A percentile compares a stretch with the other conserved stretches of the same genome.
phyloP scores from a whole-genome alignment of 1,139 yeast species.

The Kluyveromyces marxianus region DNA sequence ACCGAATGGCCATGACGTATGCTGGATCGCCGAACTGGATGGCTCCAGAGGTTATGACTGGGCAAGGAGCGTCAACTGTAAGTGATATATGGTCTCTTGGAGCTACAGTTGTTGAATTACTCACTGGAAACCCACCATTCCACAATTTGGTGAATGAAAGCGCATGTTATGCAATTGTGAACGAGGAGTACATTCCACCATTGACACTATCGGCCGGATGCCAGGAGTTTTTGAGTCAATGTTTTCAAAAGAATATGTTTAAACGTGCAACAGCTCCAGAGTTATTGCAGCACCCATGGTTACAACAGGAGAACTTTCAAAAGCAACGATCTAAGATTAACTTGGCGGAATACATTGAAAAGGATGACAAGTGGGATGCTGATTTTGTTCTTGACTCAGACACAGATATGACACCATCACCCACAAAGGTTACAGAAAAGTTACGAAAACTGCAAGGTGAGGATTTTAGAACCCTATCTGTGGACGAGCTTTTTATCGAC shows the following conservation, averaged over 20 bases:
- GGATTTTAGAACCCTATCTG: not conserved
- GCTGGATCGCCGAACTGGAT: slow-evolving; percentile 99
- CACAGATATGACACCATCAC: slow-evolving; percentile 12
- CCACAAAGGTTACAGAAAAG: slow-evolving; percentile 3
- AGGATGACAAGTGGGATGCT: slow-evolving; percentile 23
- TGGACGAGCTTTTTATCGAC: slow-evolving; percentile 4
- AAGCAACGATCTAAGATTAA: not conserved
- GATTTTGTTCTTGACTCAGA: slow-evolving; percentile 20
- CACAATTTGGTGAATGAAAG: slow-evolving; percentile 77
- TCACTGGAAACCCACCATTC: slow-evolving; percentile 86
- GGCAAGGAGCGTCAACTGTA: slow-evolving; percentile 81
- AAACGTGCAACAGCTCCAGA: slow-evolving; percentile 26
- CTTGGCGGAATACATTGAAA: slow-evolving; percentile 1
- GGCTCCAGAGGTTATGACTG: slow-evolving; percentile 96
- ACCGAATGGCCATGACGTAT: slow-evolving; percentile 68
- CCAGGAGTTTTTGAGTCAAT: slow-evolving; percentile 59
- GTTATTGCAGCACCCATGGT: slow-evolving; percentile 24
- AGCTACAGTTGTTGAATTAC: slow-evolving; percentile 80
- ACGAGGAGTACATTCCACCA: slow-evolving; percentile 80
- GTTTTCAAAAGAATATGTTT: slow-evolving; percentile 50
- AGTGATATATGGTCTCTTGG: slow-evolving; percentile 95
- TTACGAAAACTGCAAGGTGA: no score
- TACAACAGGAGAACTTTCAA: slow-evolving; percentile 8
- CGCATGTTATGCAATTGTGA: slow-evolving; percentile 86
- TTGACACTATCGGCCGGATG: slow-evolving; percentile 44